Conservation (phyloP, 2,329 filamentous ascomycete genomes). For the Grosmannia huntii region DNA sequence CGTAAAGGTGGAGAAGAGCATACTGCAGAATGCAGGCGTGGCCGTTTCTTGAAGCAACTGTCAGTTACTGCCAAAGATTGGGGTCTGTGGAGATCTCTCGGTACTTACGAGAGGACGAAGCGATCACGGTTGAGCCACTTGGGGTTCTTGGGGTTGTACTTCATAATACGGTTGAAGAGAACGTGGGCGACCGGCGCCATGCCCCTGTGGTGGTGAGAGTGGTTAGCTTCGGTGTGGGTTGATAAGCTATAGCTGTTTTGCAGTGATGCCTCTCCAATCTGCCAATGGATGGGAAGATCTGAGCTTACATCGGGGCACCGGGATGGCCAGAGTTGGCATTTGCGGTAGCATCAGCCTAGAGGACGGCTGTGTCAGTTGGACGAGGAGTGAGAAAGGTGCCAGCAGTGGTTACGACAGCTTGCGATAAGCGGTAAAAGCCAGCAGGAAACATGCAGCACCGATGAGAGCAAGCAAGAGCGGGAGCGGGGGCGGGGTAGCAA, state of each 20-base stretch:
- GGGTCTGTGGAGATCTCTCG: neutral
- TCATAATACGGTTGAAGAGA: constrained; percentile 98
- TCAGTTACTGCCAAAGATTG: neutral
- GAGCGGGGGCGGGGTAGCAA: constrained; percentile 12
- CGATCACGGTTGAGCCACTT: constrained; percentile 95
- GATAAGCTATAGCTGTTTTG: neutral
- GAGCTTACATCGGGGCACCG: constrained; percentile 80
- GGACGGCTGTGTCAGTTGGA: constrained; percentile 7
- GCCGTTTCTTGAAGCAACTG: constrained; percentile 57
- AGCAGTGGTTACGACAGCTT: neutral
- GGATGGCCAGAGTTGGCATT: constrained; percentile 96
- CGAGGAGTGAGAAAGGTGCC: no score
- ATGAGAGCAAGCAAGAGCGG: constrained; percentile 5
- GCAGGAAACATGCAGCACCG: neutral
- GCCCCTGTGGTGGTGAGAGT: constrained; percentile 35
- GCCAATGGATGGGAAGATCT: neutral
- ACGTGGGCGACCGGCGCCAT: constrained; percentile 95
- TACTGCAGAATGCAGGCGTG: constrained; percentile 99
- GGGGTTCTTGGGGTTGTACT: constrained; percentile 98
- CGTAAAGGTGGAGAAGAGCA: constrained; percentile 92
- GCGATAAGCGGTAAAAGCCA: neutral
- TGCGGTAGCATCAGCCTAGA: constrained; percentile 96
- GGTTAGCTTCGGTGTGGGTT: constrained; percentile 9
- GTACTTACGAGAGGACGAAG: constrained; percentile 90
- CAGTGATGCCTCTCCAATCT: neutral